phyloP scores from a whole-genome alignment of 1,284 basidiomycete genomes.

The Mycena sp. region DNA sequence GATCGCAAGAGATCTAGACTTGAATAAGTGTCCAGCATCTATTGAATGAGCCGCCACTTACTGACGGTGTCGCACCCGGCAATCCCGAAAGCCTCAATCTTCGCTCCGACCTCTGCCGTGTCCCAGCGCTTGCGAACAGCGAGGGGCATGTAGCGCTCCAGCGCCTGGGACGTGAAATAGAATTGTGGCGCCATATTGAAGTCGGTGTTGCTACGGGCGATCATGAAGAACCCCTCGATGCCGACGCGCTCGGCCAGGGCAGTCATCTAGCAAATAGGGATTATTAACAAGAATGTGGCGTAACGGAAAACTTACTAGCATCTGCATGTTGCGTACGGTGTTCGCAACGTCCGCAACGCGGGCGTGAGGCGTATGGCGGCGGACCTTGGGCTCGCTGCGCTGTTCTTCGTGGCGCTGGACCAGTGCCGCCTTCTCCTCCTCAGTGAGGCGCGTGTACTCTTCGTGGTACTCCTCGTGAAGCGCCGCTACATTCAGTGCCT shows the following conservation, averaged over 20 bases:
- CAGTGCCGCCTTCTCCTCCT: too few species aligned
- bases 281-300: too few species aligned
- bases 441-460: too few species aligned
- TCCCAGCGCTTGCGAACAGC: slow-evolving; percentile 6
- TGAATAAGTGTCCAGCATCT: not conserved
- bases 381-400: too few species aligned
- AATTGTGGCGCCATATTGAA: not conserved
- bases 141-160: not conserved
- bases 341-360: too few species aligned
- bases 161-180: not conserved
- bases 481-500: too few species aligned
- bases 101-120: not conserved
- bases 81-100: not conserved
- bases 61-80: not conserved
- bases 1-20: not conserved
- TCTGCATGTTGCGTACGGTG: too few species aligned
- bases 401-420: too few species aligned
- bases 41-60: not conserved
- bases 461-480: too few species aligned
- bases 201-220: slow-evolving; percentile 1
- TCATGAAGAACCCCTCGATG: not conserved
- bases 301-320: too few species aligned
- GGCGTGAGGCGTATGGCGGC: too few species aligned
- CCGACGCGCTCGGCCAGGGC: not conserved
- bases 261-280: not conserved